Conservation (phyloP, 306 rosid species). For the Prunus davidiana region DNA sequence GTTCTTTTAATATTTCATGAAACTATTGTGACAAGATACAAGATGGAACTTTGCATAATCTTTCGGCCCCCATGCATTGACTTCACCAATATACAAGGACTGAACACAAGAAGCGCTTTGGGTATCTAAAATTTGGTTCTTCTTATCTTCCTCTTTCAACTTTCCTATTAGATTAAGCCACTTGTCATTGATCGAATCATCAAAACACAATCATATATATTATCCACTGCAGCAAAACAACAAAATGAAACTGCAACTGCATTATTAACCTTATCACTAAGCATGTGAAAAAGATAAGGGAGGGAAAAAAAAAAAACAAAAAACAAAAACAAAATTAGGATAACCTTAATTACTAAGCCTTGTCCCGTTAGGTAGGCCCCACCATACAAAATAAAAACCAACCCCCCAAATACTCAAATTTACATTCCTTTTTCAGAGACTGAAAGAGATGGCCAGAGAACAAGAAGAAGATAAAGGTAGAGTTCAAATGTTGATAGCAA, state of each 20-base stretch:
- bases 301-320: background rate
- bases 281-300: background rate
- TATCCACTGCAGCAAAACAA: background rate
- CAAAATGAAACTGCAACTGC: background rate
- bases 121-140: background rate
- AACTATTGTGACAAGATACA: too few species aligned
- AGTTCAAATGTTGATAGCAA: slow-evolving; percentile 41
- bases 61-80: too few species aligned
- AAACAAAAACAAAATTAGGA: background rate
- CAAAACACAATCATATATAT: background rate
- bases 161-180: background rate
- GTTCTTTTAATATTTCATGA: too few species aligned
- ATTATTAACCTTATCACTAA: background rate
- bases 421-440: background rate
- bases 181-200: background rate
- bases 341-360: background rate
- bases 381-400: background rate
- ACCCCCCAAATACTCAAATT: background rate
- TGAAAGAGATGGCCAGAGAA: background rate
- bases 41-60: too few species aligned
- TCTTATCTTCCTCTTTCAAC: background rate
- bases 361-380: background rate
- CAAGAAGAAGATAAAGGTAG: background rate
- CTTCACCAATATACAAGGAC: too few species aligned
- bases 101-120: too few species aligned